phyloP scores from a whole-genome alignment of 2,329 filamentous ascomycete species.

The Fusarium sp. region DNA sequence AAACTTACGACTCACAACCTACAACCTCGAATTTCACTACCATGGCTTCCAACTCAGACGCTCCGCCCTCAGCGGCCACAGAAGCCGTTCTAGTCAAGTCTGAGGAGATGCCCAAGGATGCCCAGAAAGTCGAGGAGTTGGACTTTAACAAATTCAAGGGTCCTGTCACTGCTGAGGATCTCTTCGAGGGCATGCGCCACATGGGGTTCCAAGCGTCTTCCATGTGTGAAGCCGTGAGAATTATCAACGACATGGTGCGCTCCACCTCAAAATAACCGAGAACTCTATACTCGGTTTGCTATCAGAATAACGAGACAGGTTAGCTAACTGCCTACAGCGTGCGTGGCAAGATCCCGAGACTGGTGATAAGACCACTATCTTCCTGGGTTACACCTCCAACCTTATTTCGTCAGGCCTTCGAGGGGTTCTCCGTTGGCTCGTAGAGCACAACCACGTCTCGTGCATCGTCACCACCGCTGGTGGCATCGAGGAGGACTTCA shows the following conservation, averaged over 20 bases:
- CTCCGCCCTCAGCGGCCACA: slow-evolving; percentile 74
- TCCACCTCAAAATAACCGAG: background rate
- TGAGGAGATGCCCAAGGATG: slow-evolving; percentile 81
- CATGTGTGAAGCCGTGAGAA: slow-evolving; percentile 87
- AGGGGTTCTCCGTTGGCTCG: slow-evolving; percentile 91
- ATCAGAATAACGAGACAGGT: background rate
- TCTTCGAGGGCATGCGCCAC: slow-evolving; percentile 83
- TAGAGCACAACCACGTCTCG: slow-evolving; percentile 92
- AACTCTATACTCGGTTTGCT: slow-evolving; percentile 2
- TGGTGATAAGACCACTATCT: slow-evolving; percentile 87
- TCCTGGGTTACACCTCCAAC: slow-evolving; percentile 97
- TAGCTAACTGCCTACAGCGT: slow-evolving; percentile 63
- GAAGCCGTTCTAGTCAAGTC: slow-evolving; percentile 90
- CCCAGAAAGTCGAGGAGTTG: slow-evolving; percentile 88
- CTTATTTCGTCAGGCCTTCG: slow-evolving; percentile 96
- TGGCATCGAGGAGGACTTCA: slow-evolving; percentile 96
- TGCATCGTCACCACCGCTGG: slow-evolving; percentile 96
- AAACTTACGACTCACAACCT: slow-evolving; percentile 10
- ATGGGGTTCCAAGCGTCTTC: slow-evolving; percentile 84
- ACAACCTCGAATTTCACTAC: slow-evolving; percentile 5
- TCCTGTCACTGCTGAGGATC: slow-evolving; percentile 86
- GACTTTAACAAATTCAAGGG: slow-evolving; percentile 89
- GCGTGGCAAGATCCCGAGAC: slow-evolving; percentile 86
- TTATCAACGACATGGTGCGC: slow-evolving; percentile 93
- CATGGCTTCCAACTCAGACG: slow-evolving; percentile 55